Evolutionary conservation across 768 basidiomycete genomes (phyloP).

Genomic region (Tulasnella sp.): DNA sequence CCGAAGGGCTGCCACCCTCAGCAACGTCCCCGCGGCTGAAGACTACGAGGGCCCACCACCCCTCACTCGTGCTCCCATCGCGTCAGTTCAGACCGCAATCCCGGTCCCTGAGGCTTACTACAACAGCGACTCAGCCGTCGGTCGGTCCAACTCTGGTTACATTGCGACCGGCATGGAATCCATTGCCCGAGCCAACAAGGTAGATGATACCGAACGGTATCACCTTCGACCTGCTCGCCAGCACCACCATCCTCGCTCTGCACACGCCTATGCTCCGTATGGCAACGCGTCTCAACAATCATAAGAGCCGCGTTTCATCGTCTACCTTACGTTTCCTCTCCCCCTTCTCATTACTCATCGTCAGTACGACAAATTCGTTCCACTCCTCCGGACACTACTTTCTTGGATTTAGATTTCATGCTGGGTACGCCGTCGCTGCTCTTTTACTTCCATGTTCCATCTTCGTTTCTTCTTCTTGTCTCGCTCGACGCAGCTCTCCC

Average conservation of each 20-base stretch:
- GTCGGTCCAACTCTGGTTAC: background rate
- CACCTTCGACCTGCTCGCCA: background rate
- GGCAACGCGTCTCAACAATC: background rate
- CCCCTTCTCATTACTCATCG: background rate
- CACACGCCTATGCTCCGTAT: background rate
- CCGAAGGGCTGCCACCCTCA: background rate
- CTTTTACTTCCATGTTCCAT: background rate
- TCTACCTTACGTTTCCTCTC: background rate
- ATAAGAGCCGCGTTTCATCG: background rate
- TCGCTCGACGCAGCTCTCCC: background rate
- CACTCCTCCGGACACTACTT: background rate
- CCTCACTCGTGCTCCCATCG: background rate
- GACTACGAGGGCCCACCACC: background rate
- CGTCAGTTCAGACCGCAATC: background rate
- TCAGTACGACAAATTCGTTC: background rate
- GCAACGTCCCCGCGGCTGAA: background rate
- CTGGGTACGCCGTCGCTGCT: conserved; percentile 1
- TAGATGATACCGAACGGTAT: background rate
- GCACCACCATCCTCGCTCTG: background rate
- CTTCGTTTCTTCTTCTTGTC: background rate
- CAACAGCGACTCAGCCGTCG: background rate
- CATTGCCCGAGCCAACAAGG: background rate
- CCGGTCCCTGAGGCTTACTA: background rate
- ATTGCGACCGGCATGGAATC: background rate
- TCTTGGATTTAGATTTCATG: conserved; percentile 10